phyloP scores from a whole-genome alignment of 225 moss, liverwort and hornwort genomes.

The Anthoceros angustus region DNA sequence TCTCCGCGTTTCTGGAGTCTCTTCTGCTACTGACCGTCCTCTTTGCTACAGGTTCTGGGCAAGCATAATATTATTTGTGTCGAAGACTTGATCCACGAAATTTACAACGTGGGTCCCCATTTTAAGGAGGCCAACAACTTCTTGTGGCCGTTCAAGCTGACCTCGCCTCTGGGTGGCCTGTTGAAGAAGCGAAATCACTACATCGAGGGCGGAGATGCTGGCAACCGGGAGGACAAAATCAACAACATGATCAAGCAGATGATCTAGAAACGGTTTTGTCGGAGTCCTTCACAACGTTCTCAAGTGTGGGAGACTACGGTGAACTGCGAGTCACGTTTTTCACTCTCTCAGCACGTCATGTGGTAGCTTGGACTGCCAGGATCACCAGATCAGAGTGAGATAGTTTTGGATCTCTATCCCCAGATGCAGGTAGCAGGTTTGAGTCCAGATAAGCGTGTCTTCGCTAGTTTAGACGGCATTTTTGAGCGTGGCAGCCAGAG shows the following conservation, averaged over 20 bases:
- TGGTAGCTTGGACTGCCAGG: too few species aligned
- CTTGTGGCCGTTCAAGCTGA: slow-evolving; percentile 46
- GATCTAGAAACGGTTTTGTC: slow-evolving; percentile 13
- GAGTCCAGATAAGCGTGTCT: too few species aligned
- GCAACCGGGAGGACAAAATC: slow-evolving; percentile 37
- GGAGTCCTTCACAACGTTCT: not conserved
- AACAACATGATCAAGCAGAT: slow-evolving; percentile 40
- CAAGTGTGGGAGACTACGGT: too few species aligned
- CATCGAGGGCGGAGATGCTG: slow-evolving; percentile 35
- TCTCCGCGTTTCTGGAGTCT: not conserved
- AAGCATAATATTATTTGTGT: slow-evolving; percentile 37
- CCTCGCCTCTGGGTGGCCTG: slow-evolving; percentile 28
- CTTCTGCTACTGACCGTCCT: not conserved
- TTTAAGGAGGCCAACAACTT: slow-evolving; percentile 49
- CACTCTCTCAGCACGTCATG: too few species aligned
- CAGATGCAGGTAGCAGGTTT: too few species aligned
- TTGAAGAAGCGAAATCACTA: slow-evolving; percentile 32
- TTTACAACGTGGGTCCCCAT: slow-evolving; percentile 30
- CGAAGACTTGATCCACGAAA: slow-evolving; percentile 40
- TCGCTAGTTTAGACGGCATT: too few species aligned
- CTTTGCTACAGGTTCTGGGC: slow-evolving; percentile 23
- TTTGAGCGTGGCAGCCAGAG: too few species aligned
- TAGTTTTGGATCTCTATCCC: too few species aligned
- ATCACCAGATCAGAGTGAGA: too few species aligned
- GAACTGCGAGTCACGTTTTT: too few species aligned